Evolutionary conservation across 2,329 filamentous ascomycete genomes (phyloP), one percentile per base, ranked within the genome.

Genomic region (Penicillium sp.): DNA sequence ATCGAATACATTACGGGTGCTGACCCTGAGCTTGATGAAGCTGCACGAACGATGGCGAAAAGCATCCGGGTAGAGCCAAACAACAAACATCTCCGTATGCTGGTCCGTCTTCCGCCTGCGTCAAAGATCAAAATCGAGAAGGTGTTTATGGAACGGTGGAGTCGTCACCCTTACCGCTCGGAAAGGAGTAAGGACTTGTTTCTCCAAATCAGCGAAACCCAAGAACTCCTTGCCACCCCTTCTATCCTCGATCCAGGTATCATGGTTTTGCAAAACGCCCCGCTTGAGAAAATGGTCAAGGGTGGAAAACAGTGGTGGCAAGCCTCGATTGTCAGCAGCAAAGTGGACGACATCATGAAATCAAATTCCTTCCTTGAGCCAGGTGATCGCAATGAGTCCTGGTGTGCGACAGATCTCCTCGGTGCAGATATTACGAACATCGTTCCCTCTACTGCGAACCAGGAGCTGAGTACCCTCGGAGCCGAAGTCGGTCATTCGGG

Each of bases 281-380:
- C 55, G 13, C 43, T 64, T 6, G 51, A 64, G 4, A 67, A 73
- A 4, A 73, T 77, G 71, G 61, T 71, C n/a, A 59, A 62, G 7
- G 63, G 62, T 4, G 70, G 69, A 15, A 66, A 69, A 6, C 66
- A 75, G 4, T 77, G 77, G 72, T 77, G 74, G 58, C 74, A 78
- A 49, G 66, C 70, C 4, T 76, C 76, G 1, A 58, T 79, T 12
- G 62, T 74, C 9, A 75, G 75, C 52, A 64, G 68, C 5, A 57
- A 62, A 2, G 70, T 79, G n/a, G 71, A 76, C 27, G 56, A 68
- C 5, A 61, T 72, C 0, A 61, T 79, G 19, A 59, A 65, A 17
- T 47, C 68, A 9, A 78, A 79, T 35, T 52, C 56, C 12, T 37
- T 64, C 33, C 56, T 78, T 12, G 68, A 73, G 46, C 48, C 76